Evolutionary conservation across 2,329 filamentous ascomycete species (phyloP), one percentile per base, ranked within the genome.

Genomic region (Phaeosphaeria sp.): DNA sequence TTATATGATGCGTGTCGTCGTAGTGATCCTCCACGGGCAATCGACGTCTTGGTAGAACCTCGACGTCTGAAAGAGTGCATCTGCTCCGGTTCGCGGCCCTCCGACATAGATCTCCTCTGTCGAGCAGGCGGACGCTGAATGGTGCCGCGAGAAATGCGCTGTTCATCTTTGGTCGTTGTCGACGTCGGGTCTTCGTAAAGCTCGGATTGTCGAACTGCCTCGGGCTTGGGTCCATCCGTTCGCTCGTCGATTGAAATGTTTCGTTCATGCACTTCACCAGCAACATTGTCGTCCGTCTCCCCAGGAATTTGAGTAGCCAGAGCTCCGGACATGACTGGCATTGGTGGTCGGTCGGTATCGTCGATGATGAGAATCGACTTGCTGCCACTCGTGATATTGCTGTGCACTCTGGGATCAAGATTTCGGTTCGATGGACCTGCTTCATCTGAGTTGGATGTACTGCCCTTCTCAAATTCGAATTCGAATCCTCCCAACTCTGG

Each of bases 301-400:
- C 63, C 61, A 4, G 45, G 24, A 18, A n/a, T 9, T 15, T 43
- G 24, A n/a, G 56, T 45, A 9, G 70, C 64, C n/a, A 84, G 69
- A 33, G 80, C 80, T 8, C 82, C 84, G 8, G 83, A 81, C 83
- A 87, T 85, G 9, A 79, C 64, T n/a, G 83, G 74, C 8, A 86
- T 78, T 5, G 80, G 78, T 0, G 88, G 89, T 30, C 72, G 55
- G 6, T 87, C 87, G 57, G 85, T 87, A 61, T 85, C 85, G 66
- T 96, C 91, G 36, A 96, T 87, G 69, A 97, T 96, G 54, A 97
- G 84, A 64, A 97, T 96, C 0, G 92, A 96, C 71, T 93, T 90
- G 81, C 92, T 96, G n/a, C 92, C 91, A 11, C 84, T 83, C 0
- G 92, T 95, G 45, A 94, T 86, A 55, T 81, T 81, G 62, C 84